Conservation (phyloP, 306 rosid species). For the Dryas drummondii region DNA sequence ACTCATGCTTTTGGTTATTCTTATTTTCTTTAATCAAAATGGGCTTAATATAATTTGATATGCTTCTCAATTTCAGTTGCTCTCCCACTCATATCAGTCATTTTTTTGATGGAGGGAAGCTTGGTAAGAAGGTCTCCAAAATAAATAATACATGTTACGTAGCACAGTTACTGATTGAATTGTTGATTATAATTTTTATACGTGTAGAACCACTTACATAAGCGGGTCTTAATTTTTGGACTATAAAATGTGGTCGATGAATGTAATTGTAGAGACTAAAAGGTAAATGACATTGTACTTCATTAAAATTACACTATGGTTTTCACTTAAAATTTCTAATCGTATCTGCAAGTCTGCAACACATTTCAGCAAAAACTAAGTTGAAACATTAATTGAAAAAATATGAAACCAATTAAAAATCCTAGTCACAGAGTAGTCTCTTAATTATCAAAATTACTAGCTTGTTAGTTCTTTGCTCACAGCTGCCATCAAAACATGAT, state of each 20-base stretch:
- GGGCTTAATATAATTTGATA: neutral
- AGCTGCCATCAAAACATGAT: neutral
- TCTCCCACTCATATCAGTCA: neutral
- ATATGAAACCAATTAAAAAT: neutral
- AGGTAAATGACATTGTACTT: too few species aligned
- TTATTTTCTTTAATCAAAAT: too few species aligned
- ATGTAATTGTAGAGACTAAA: too few species aligned
- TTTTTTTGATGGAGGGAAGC: neutral
- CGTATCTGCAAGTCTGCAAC: neutral
- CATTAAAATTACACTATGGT: neutral
- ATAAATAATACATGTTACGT: too few species aligned
- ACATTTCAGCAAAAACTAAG: neutral
- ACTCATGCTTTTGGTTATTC: neutral
- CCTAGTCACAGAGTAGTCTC: neutral
- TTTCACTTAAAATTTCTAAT: neutral
- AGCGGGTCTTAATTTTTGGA: too few species aligned
- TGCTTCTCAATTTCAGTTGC: neutral
- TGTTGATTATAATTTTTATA: too few species aligned
- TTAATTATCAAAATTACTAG: neutral
- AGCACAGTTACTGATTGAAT: too few species aligned
- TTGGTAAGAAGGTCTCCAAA: too few species aligned
- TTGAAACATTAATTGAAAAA: neutral
- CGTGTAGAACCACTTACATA: too few species aligned
- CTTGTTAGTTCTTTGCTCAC: neutral
- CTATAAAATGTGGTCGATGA: too few species aligned